phyloP scores from a whole-genome alignment of 176 grass and related monocot genomes.

The Bromus sterilis region DNA sequence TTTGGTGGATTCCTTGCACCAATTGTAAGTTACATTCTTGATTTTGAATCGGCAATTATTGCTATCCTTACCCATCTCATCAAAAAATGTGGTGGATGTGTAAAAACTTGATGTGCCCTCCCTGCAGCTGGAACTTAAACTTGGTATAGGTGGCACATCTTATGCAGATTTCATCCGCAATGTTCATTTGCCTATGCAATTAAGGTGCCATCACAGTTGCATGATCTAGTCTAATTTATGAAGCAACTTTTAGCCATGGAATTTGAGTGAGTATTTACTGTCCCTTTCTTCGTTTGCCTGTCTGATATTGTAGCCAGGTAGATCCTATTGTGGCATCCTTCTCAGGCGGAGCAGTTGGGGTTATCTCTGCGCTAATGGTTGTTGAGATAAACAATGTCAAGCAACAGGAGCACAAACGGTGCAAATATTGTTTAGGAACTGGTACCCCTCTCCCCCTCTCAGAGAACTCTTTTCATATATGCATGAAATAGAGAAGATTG shows the following conservation, averaged over 20 bases:
- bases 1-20: conserved; percentile 97
- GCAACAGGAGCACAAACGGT: conserved; percentile 92
- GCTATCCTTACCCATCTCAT: neutral
- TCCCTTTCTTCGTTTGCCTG: conserved; percentile 18
- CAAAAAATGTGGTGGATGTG: neutral
- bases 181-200: conserved; percentile 94
- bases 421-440: conserved; percentile 99
- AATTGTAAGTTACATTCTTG: conserved; percentile 64
- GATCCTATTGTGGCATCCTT: conserved; percentile 99
- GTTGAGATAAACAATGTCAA: conserved; percentile 99
- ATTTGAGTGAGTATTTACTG: neutral
- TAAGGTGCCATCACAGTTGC: conserved; percentile 54
- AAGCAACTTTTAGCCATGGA: neutral
- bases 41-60: conserved; percentile 12
- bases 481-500: neutral
- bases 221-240: neutral
- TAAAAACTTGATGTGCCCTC: conserved; percentile 2
- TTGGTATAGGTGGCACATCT: conserved; percentile 88
- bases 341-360: conserved; percentile 94
- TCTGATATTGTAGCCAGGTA: conserved; percentile 55
- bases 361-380: conserved; percentile 96
- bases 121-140: conserved; percentile 95
- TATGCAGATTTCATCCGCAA: conserved; percentile 86
- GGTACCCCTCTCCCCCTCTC: conserved; percentile 31
- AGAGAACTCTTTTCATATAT: neutral